Base-by-base conservation (phyloP, 768 basidiomycete species). In the Nevesoporus exiguus region DNA sequence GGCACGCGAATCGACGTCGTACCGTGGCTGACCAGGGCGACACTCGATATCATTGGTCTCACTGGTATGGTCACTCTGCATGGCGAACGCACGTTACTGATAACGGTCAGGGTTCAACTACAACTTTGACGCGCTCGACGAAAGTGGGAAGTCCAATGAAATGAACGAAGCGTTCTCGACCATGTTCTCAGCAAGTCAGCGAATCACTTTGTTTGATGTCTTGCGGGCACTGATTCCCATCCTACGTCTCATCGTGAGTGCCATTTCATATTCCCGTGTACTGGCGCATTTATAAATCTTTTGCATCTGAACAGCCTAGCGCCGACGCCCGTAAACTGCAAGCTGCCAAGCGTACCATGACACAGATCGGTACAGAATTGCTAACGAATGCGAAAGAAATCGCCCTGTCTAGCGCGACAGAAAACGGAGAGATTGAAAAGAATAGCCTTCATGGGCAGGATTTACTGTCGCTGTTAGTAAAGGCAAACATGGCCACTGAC, bases 401-500 rank as follows among this genome's bases (percentile, higher is more conserved):
- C 10, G 68, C 76, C 7, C 54, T 60, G 10, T 55, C 56, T 11
- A 27, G 57, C 24, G 63, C 61, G 11, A 61, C 54, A 2, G 60
- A 65, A 39, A 56, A 60, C 7, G 65, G 65, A 8, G 67, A 63
- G 39, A 71, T 73, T 10, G 65, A 74, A 70, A 68, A 72, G 54
- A 64, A 66, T n/a, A 61, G 47, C 11, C 47, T 72, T 10, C 60
- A 58, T 0, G 74, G 73, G 19, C 76, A 81, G 17, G 86, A 88
- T 69, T 63, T 89, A 3, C 71, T 88, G 10, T 59, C 57, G 7
- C 4, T 57, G 10, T 36, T 57, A 7, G 54, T 58, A 19, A 58
- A 50, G 54, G 85, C 86, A 4, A 89, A 88, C 63, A 78, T 84
- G 71, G 78, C 82, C 0, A 78, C 76, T 1, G 83, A 88, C 61